Percentiles rank a stretch among this genome's conserved stretches.
phyloP scores from a whole-genome alignment of 805 yeast genomes.

The Yueomyces sinensis region DNA sequence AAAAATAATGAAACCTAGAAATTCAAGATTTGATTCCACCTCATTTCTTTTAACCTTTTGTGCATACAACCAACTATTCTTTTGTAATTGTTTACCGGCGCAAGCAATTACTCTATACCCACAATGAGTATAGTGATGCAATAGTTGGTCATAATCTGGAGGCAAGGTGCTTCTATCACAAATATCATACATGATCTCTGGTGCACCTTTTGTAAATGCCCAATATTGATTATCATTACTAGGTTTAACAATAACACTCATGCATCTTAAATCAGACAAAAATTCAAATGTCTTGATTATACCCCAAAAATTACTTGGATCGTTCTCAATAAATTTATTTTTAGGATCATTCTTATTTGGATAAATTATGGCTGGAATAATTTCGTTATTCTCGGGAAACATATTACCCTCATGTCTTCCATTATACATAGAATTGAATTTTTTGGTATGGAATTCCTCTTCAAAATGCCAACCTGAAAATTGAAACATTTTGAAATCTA shows the following conservation, averaged over 20 bases:
- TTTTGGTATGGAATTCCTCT: conserved; percentile 44
- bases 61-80: conserved; percentile 35
- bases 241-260: conserved; percentile 66
- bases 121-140: conserved; percentile 78
- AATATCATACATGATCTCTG: conserved; percentile 76
- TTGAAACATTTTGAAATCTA: conserved; percentile 87
- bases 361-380: conserved; percentile 38
- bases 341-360: conserved; percentile 23
- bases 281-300: conserved; percentile 62
- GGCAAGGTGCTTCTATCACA: conserved; percentile 69
- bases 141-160: conserved; percentile 50
- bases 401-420: conserved; percentile 26
- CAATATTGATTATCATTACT: conserved; percentile 28
- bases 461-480: conserved; percentile 68
- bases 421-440: conserved; percentile 25
- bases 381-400: conserved; percentile 30
- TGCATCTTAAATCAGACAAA: conserved; percentile 70
- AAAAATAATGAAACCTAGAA: conserved; percentile 82
- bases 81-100: conserved; percentile 47
- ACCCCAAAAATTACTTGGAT: conserved; percentile 28
- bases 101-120: conserved; percentile 95
- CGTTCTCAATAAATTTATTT: conserved; percentile 25
- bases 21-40: conserved; percentile 56
- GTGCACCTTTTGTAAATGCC: conserved; percentile 88
- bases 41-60: conserved; percentile 43